phyloP scores from a whole-genome alignment of 495 filamentous ascomycete species.

The Oleoguttula mirabilis region DNA sequence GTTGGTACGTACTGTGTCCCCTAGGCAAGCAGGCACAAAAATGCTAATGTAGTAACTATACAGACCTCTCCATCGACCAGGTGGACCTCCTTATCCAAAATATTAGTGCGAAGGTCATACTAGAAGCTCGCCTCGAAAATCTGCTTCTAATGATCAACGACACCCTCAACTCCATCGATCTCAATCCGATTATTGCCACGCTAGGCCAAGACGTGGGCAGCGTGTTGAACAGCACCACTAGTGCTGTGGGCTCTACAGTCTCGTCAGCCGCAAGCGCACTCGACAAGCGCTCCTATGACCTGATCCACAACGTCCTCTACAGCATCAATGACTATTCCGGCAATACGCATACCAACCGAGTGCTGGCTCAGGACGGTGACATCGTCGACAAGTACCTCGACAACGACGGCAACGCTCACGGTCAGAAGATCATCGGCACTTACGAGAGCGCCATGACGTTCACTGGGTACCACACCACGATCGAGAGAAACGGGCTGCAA shows the following conservation, averaged over 20 bases:
- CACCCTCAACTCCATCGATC: constrained; percentile 41
- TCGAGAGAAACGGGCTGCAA: constrained; percentile 32
- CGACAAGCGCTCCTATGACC: constrained; percentile 29
- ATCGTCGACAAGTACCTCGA: constrained; percentile 42
- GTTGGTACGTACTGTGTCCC: constrained; percentile 29
- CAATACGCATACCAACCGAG: constrained; percentile 42
- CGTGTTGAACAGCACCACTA: constrained; percentile 36
- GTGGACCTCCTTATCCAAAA: constrained; percentile 43
- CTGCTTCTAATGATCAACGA: constrained; percentile 44
- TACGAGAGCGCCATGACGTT: constrained; percentile 41
- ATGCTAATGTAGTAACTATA: neutral
- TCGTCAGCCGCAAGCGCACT: constrained; percentile 1
- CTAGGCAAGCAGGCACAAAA: too few species aligned
- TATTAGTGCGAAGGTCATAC: constrained; percentile 37
- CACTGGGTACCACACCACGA: constrained; percentile 40
- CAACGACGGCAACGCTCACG: constrained; percentile 37
- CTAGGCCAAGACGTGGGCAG: constrained; percentile 37
- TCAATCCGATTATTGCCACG: constrained; percentile 45
- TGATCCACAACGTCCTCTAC: constrained; percentile 42
- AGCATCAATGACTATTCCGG: constrained; percentile 44
- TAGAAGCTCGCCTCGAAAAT: constrained; percentile 45
- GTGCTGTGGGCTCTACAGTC: constrained; percentile 18
- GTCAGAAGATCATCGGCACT: constrained; percentile 33
- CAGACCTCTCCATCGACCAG: constrained; percentile 37
- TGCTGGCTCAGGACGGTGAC: constrained; percentile 42